Base-by-base conservation (phyloP, 257 asterid genomes). In the Misopates orontium region DNA sequence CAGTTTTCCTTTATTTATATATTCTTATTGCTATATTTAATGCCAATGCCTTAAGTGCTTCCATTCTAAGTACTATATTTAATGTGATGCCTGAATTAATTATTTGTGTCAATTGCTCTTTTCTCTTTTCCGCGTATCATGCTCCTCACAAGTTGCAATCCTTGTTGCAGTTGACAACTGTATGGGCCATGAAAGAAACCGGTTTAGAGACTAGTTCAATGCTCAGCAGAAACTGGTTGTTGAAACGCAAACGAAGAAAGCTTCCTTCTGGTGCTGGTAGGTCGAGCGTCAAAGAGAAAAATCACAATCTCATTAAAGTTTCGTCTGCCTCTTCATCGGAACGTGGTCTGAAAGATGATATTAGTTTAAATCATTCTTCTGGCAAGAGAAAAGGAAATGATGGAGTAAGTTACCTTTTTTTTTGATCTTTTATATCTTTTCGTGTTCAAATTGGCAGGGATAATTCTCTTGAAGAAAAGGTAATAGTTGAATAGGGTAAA, bases 321-420 rank as follows among this genome's bases (percentile, higher is more conserved):
- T 62, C 67, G 40, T 53, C 78, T 59, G 56, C 63, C 52, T 39
- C 71, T 53, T 71, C 83, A 68, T 59, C 81, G 41, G 73, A 62
- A 45, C 72, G 47, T 57, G 56, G 53, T 57, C 64, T 50, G 52
- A 73, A 36, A 36, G 42, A 69, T 24, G 85, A 78, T 57, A 39
- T 19, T 24, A 48, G 76, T 56, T 60, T 69, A 17, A 72, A 59
- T 50, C 77, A n/a, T 50, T 42, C 67, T 69, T 67, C 73, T 58
- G 70, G 83, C 77, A 86, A 81, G 80, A 76, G 62, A 76, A 86
- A 79, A 75, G 95, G 88, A 71, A 67, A 84, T 78, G 95, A 86
- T 52, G 95, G 95, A 82, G 95, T 86, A 62, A 72, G 86, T 45
- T 59, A 22, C 39, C 22, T 36, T 41, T 74, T 44, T 57, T 13